phyloP scores from a whole-genome alignment of 2,329 filamentous ascomycete species.

The Diaporthe eres region DNA sequence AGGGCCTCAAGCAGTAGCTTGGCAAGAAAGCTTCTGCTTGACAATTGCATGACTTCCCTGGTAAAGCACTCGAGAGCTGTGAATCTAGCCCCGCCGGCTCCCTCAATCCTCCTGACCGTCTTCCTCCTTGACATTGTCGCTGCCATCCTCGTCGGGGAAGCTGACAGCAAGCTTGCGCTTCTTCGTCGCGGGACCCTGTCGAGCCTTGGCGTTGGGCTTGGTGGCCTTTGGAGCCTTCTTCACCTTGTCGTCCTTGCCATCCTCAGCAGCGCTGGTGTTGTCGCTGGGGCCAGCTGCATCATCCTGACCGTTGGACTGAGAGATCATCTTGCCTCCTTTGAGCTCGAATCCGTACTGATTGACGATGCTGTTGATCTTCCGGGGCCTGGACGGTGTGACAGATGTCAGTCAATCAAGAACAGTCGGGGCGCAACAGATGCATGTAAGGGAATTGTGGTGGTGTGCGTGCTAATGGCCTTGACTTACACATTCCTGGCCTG shows the following conservation, averaged over 20 bases:
- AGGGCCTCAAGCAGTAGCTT: neutral
- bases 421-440: neutral
- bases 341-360: slow-evolving; percentile 26
- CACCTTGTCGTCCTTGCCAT: neutral
- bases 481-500: slow-evolving; percentile 19
- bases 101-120: neutral
- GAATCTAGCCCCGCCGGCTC: neutral
- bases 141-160: neutral
- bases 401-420: neutral
- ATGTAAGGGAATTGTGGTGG: too few species aligned
- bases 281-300: neutral
- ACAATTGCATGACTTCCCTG: neutral
- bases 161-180: slow-evolving; percentile 27
- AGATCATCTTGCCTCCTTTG: slow-evolving; percentile 24
- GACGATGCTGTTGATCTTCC: slow-evolving; percentile 25
- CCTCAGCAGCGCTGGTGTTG: neutral
- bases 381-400: neutral
- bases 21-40: neutral
- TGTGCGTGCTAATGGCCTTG: neutral
- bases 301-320: neutral
- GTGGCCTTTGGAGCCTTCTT: neutral
- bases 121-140: neutral
- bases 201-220: neutral
- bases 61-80: neutral
- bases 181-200: neutral